Percentiles rank a stretch among this genome's conserved stretches.
These are phyloP conservation scores for Ceraceosorus bombacis DNA, from an alignment of 1,284 basidiomycete species.

Conservation along the genomic window DNA sequence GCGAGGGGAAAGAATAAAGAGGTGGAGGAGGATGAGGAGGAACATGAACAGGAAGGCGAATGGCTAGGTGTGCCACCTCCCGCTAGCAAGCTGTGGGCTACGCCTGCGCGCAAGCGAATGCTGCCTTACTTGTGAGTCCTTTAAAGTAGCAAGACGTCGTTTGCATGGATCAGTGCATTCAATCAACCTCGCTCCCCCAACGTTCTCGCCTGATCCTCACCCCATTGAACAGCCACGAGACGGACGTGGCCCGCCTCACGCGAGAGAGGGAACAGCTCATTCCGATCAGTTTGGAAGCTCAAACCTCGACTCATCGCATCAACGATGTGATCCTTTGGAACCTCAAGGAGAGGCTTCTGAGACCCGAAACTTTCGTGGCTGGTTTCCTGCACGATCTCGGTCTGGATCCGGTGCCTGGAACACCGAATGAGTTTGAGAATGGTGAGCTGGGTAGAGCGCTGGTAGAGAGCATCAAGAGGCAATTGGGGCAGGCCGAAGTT, in stretches of 20 bases:
- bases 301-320: slow-evolving; percentile 81
- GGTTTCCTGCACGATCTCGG: slow-evolving; percentile 83
- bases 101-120: background rate
- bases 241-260: slow-evolving; percentile 34
- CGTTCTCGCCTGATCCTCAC: no score
- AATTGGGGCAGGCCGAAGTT: no score
- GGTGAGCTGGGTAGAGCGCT: no score
- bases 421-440: no score
- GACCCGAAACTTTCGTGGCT: slow-evolving; percentile 72
- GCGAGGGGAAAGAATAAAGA: background rate
- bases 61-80: background rate
- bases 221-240: slow-evolving; percentile 20
- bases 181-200: no score
- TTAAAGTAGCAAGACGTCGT: background rate
- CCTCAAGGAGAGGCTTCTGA: slow-evolving; percentile 65
- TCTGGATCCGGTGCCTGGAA: slow-evolving; percentile 52
- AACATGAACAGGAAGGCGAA: background rate
- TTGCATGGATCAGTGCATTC: background rate
- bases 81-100: background rate
- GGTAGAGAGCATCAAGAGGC: no score
- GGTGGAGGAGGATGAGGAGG: background rate
- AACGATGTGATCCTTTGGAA: slow-evolving; percentile 98
- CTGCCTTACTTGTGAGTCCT: background rate
- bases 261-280: slow-evolving; percentile 61
- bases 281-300: slow-evolving; percentile 88